Conservation (phyloP, 345 rosid genomes). For the Gossypioides kirkii region DNA sequence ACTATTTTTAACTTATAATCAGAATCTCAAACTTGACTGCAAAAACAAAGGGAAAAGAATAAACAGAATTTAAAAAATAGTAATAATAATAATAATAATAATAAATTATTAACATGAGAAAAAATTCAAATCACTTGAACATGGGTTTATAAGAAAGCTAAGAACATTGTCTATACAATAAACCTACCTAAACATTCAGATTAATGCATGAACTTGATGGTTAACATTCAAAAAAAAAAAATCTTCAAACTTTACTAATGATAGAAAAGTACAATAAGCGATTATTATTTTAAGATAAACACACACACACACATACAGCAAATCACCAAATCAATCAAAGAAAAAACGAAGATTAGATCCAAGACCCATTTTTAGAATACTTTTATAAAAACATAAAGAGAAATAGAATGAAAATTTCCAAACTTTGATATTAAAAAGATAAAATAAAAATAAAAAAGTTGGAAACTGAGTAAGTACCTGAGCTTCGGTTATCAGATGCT, state of each 20-base stretch:
- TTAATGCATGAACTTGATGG: not conserved
- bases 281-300: not conserved
- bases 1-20: not conserved
- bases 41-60: not conserved
- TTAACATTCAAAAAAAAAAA: not conserved
- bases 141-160: conserved; percentile 1
- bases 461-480: conserved; percentile 8
- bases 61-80: not conserved
- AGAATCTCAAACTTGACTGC: not conserved
- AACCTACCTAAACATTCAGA: not conserved
- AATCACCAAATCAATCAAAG: not conserved
- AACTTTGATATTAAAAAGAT: not conserved
- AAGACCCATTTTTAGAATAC: not conserved
- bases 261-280: not conserved
- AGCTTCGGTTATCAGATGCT: not conserved
- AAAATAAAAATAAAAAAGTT: not conserved
- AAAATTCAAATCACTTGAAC: not conserved
- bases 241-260: not conserved
- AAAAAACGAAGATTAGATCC: not conserved
- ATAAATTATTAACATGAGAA: too few relatives aligned
- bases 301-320: not conserved
- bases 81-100: too few relatives aligned
- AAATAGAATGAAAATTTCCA: not conserved
- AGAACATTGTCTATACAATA: not conserved
- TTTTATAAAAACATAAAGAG: not conserved